These are phyloP conservation scores for Dillenia turbinata DNA, from an alignment of 164 flowering plant species.

Conservation along the genomic window DNA sequence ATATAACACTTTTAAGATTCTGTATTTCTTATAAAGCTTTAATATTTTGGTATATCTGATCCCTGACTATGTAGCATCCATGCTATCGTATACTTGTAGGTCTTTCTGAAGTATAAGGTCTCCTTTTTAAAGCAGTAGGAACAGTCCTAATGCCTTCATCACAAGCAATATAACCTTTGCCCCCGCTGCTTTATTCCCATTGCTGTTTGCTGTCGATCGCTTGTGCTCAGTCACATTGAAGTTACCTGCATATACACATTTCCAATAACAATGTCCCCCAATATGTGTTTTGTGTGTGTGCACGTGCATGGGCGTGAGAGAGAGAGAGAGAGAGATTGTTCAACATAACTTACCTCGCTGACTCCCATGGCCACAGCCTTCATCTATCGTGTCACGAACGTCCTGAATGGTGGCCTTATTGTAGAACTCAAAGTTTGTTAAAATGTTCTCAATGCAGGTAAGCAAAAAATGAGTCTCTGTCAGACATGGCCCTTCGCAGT, in stretches of 20 bases:
- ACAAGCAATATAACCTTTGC: too few species aligned
- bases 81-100: too few species aligned
- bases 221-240: slow-evolving; percentile 70
- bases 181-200: too few species aligned
- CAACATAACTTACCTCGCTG: slow-evolving; percentile 40
- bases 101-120: too few species aligned
- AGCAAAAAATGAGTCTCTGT: slow-evolving; percentile 70
- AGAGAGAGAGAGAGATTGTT: not conserved
- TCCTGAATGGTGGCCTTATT: slow-evolving; percentile 60
- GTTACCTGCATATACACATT: slow-evolving; percentile 41
- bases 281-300: too few species aligned
- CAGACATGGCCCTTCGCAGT: slow-evolving; percentile 77
- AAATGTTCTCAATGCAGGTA: slow-evolving; percentile 47
- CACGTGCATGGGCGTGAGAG: too few species aligned
- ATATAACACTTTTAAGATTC: too few species aligned
- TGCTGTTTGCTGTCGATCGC: slow-evolving; percentile 4
- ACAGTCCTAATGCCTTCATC: too few species aligned
- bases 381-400: slow-evolving; percentile 48
- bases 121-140: too few species aligned
- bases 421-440: slow-evolving; percentile 51
- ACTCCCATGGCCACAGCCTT: slow-evolving; percentile 58
- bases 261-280: not conserved
- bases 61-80: too few species aligned
- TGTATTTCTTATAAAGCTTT: too few species aligned
- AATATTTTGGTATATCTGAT: too few species aligned